Percentiles rank a stretch among this genome's conserved stretches.
These are phyloP conservation scores for Metarhizium brunneum DNA, from an alignment of 2,329 filamentous ascomycete genomes.

Conservation along the genomic window DNA sequence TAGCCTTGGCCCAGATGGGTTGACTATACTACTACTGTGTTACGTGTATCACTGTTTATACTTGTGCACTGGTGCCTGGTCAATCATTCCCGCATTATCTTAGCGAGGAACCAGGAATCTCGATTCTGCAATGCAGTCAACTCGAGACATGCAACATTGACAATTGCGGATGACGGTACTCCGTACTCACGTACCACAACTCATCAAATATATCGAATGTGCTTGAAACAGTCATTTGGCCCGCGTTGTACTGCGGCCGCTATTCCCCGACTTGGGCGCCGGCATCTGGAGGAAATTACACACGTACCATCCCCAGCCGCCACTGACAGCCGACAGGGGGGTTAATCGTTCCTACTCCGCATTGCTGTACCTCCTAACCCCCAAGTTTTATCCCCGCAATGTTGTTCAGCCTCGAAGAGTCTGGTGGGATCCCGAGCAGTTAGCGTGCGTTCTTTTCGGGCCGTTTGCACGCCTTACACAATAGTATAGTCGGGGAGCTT, in stretches of 20 bases:
- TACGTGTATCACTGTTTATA: no score
- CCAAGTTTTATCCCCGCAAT: neutral
- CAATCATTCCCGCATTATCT: no score
- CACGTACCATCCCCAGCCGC: neutral
- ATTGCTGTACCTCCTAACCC: neutral
- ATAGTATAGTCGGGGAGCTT: neutral
- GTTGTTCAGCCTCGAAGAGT: neutral
- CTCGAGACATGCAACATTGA: no score
- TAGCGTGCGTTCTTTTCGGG: constrained; percentile 4
- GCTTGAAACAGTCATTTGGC: neutral
- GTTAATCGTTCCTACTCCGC: neutral
- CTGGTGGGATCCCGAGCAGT: neutral
- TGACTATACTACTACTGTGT: no score
- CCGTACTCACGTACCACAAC: neutral
- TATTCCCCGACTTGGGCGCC: neutral
- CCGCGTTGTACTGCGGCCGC: neutral
- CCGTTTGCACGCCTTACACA: neutral
- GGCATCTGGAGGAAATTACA: neutral
- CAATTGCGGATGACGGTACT: no score
- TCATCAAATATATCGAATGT: neutral
- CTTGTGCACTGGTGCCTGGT: no score
- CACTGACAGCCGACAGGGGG: neutral
- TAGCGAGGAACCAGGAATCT: no score
- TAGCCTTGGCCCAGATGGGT: no score
- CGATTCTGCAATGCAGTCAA: no score